A percentile compares a stretch with the other conserved stretches of the same genome.
These are phyloP conservation scores for Viola odorata DNA, from an alignment of 345 rosid genomes.

Conservation along the genomic window DNA sequence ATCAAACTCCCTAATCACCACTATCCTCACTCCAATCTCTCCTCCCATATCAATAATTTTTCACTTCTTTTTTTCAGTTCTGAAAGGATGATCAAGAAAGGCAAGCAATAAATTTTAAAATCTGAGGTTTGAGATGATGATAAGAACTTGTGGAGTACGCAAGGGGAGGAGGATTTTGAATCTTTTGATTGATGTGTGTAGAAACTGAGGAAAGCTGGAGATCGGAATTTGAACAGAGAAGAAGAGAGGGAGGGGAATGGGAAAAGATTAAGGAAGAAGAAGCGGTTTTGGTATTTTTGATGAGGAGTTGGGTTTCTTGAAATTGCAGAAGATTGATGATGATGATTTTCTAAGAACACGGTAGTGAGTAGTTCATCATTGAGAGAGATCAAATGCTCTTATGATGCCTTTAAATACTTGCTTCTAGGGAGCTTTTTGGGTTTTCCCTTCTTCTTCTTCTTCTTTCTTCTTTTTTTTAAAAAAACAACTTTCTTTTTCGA, in stretches of 20 bases:
- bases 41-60: constrained; percentile 8
- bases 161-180: too few relatives aligned
- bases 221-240: too few relatives aligned
- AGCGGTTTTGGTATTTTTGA: too few relatives aligned
- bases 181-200: too few relatives aligned
- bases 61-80: too few relatives aligned
- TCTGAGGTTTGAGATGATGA: too few relatives aligned
- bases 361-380: constrained; percentile 22
- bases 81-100: too few relatives aligned
- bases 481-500: neutral
- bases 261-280: neutral
- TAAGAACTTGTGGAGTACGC: constrained; percentile 12
- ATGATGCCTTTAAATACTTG: constrained; percentile 31
- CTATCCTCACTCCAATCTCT: constrained; percentile 23
- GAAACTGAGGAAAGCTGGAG: too few relatives aligned
- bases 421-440: constrained; percentile 3
- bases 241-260: constrained; percentile 6
- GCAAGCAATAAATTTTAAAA: too few relatives aligned
- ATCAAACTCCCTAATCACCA: constrained; percentile 65
- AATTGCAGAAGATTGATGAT: too few relatives aligned
- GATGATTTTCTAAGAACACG: neutral
- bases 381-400: constrained; percentile 4
- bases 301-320: too few relatives aligned
- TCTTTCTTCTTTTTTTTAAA: too few relatives aligned
- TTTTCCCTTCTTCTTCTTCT: neutral